phyloP scores from a whole-genome alignment of 2,329 filamentous ascomycete species.

The Piedraia hortae region DNA sequence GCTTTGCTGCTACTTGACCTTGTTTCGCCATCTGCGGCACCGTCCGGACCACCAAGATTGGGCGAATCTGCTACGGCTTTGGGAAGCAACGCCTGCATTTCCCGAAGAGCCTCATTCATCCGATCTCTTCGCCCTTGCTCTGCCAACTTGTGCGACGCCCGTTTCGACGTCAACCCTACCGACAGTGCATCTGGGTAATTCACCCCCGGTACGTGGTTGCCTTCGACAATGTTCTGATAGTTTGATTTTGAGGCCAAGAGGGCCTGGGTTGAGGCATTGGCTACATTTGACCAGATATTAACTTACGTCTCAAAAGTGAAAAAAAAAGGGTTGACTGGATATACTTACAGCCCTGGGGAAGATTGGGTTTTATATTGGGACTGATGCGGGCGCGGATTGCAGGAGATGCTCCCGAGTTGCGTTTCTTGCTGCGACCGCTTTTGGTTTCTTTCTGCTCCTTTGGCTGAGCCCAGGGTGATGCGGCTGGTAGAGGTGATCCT shows the following conservation, averaged over 20 bases:
- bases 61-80: no score
- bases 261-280: slow-evolving; percentile 32
- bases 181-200: slow-evolving; percentile 52
- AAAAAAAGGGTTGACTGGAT: neutral
- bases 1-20: slow-evolving; percentile 52
- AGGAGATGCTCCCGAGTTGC: slow-evolving; percentile 56
- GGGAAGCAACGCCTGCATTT: slow-evolving; percentile 73
- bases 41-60: slow-evolving; percentile 20
- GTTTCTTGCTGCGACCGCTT: slow-evolving; percentile 21
- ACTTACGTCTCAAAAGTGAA: slow-evolving; percentile 1
- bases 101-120: slow-evolving; percentile 77
- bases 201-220: slow-evolving; percentile 68
- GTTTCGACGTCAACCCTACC: slow-evolving; percentile 82
- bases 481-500: neutral
- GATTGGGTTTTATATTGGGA: slow-evolving; percentile 72
- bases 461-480: slow-evolving; percentile 9
- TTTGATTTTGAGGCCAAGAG: slow-evolving; percentile 83
- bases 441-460: slow-evolving; percentile 14
- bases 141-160: slow-evolving; percentile 91
- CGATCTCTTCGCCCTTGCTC: slow-evolving; percentile 87
- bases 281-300: slow-evolving; percentile 11
- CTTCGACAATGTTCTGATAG: slow-evolving; percentile 90
- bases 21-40: slow-evolving; percentile 11
- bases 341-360: slow-evolving; percentile 38
- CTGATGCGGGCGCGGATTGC: slow-evolving; percentile 73